A percentile compares a stretch with the other conserved stretches of the same genome.
Evolutionary conservation across 179 eudicot genomes (phyloP).

Genomic region (Gypsophila paniculata): DNA sequence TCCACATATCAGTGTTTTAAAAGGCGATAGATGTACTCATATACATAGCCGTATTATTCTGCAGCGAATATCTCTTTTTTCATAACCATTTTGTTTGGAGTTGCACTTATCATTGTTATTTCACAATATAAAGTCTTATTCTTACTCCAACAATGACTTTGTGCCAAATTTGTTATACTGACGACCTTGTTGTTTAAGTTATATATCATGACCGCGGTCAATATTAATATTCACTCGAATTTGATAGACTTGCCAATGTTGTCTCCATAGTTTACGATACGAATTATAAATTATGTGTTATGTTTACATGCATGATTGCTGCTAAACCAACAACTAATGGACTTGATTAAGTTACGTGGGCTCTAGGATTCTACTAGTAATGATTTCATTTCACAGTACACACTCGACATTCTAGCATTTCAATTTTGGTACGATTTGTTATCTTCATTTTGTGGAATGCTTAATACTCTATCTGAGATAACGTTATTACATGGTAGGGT

Average conservation of each 20-base stretch:
- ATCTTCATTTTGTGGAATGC: conserved; percentile 13
- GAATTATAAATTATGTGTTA: too few species aligned
- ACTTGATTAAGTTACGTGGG: conserved; percentile 5
- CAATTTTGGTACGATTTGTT: conserved; percentile 9
- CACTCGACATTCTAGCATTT: not conserved
- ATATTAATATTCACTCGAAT: too few species aligned
- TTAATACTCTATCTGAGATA: conserved; percentile 28
- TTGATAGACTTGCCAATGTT: too few species aligned
- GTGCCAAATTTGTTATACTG: not conserved
- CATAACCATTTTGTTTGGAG: too few species aligned
- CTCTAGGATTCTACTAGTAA: not conserved
- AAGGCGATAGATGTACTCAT: not conserved
- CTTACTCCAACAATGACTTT: not conserved
- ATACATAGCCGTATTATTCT: too few species aligned
- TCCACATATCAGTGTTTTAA: not conserved
- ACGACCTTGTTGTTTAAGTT: not conserved
- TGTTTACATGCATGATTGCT: too few species aligned
- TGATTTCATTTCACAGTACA: not conserved
- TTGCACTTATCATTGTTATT: too few species aligned
- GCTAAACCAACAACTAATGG: not conserved
- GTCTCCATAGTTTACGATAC: too few species aligned
- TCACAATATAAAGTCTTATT: not conserved
- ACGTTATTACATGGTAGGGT: conserved; percentile 22
- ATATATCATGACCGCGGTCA: not conserved
- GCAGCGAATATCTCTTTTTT: not conserved